These are phyloP conservation scores for Chrysanthemum makinoi DNA, from an alignment of 129 eudicot species.

Conservation along the genomic window DNA sequence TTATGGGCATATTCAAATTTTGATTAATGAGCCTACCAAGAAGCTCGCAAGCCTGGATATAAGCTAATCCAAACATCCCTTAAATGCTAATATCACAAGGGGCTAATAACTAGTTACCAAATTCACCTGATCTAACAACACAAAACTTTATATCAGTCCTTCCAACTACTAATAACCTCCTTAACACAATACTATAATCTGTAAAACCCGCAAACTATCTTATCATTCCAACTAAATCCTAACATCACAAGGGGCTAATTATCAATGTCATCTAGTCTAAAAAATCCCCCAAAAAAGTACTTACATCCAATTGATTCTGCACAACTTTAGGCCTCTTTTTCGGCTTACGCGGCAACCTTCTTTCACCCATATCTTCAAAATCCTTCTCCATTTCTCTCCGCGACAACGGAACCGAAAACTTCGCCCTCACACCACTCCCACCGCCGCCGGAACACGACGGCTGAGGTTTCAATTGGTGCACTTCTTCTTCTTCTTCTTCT, in stretches of 20 bases:
- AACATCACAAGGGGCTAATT: too few relatives aligned
- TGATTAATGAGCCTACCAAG: too few relatives aligned
- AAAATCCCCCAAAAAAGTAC: slow-evolving; percentile 1
- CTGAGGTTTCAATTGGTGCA: background rate
- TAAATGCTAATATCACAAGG: too few relatives aligned
- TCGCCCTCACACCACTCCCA: slow-evolving; percentile 46
- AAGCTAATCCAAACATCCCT: too few relatives aligned
- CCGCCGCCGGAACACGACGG: slow-evolving; percentile 33
- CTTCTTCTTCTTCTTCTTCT: slow-evolving; percentile 8
- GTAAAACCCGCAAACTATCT: too few relatives aligned
- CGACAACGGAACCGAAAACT: slow-evolving; percentile 61
- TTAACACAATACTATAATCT: too few relatives aligned
- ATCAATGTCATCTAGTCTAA: too few relatives aligned
- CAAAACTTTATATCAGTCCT: background rate
- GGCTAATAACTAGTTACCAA: background rate
- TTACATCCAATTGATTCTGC: slow-evolving; percentile 74
- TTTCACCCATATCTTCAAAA: slow-evolving; percentile 52
- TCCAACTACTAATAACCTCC: too few relatives aligned
- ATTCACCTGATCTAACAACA: background rate
- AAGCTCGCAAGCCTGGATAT: too few relatives aligned
- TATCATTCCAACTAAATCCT: too few relatives aligned
- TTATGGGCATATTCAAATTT: too few relatives aligned
- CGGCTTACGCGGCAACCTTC: slow-evolving; percentile 57
- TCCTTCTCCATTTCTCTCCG: slow-evolving; percentile 78
- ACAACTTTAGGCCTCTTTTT: slow-evolving; percentile 60